Conservation (phyloP, 2,329 filamentous ascomycete species). For the Monosporascus sp. region DNA sequence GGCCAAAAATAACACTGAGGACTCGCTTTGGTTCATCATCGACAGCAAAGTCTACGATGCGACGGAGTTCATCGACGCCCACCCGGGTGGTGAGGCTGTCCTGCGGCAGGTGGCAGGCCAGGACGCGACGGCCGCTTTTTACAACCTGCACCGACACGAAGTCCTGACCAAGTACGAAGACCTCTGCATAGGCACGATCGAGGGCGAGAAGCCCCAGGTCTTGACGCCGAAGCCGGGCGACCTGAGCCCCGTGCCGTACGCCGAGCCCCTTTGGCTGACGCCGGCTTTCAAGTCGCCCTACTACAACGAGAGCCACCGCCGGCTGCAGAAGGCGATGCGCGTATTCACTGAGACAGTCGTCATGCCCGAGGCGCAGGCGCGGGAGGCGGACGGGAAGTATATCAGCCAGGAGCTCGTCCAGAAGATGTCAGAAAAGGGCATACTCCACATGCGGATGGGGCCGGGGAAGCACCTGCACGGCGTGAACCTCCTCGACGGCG, state of each 20-base stretch:
- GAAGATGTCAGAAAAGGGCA: conserved; percentile 66
- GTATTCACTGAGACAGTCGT: conserved; percentile 69
- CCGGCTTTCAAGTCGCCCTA: conserved; percentile 75
- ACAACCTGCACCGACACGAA: conserved; percentile 88
- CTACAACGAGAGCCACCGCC: conserved; percentile 69
- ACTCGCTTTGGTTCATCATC: conserved; percentile 78
- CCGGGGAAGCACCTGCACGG: conserved; percentile 78
- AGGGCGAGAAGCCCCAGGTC: conserved; percentile 70
- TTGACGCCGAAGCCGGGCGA: conserved; percentile 65
- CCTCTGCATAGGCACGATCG: conserved; percentile 69
- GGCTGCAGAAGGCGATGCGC: conserved; percentile 63
- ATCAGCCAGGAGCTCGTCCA: conserved; percentile 71
- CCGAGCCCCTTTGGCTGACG: conserved; percentile 77
- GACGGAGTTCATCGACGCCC: conserved; percentile 77
- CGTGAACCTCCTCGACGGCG: conserved; percentile 61
- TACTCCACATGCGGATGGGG: conserved; percentile 77
- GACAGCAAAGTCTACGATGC: conserved; percentile 86
- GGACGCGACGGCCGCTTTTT: conserved; percentile 79
- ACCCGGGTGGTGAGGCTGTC: conserved; percentile 77
- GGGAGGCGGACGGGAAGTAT: conserved; percentile 67
- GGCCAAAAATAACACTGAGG: conserved; percentile 68
- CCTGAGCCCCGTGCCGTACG: conserved; percentile 74
- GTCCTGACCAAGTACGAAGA: conserved; percentile 75
- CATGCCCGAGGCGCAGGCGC: conserved; percentile 68
- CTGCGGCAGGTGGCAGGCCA: conserved; percentile 74